Conservation (phyloP, 192 early-diverging fungal genomes). For the Allomyces macrogynus region DNA sequence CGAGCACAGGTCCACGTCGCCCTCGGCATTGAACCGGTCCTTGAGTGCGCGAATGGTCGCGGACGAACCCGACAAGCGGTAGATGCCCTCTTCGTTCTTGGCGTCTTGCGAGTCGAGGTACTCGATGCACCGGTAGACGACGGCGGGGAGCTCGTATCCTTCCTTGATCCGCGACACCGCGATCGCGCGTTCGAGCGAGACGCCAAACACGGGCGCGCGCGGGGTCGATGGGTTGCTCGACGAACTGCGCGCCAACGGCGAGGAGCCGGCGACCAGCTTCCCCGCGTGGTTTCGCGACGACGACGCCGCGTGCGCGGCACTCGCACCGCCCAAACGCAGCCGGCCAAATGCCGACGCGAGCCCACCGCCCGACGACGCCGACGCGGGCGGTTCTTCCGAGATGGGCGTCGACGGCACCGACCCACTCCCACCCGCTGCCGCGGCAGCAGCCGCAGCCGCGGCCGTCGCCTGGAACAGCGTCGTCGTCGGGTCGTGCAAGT, state of each 20-base stretch:
- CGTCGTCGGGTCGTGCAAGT: neutral
- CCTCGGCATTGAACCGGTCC: slow-evolving; percentile 61
- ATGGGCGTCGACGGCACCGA: no score
- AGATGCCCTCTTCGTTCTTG: slow-evolving; percentile 80
- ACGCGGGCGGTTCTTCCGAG: no score
- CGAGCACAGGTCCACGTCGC: slow-evolving; percentile 47
- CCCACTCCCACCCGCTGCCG: no score
- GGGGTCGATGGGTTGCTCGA: neutral
- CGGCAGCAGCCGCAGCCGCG: no score
- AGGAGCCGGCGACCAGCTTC: no score
- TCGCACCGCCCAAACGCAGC: no score
- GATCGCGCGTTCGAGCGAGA: slow-evolving; percentile 59
- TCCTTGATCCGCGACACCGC: slow-evolving; percentile 48
- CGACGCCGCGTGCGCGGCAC: no score
- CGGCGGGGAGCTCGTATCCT: slow-evolving; percentile 61
- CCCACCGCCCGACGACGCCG: no score
- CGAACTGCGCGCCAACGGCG: no score
- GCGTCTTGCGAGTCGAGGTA: slow-evolving; percentile 82
- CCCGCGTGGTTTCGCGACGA: no score
- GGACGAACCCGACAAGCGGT: slow-evolving; percentile 68
- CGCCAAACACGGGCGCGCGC: slow-evolving; percentile 53
- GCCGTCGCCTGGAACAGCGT: neutral
- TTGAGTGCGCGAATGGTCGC: slow-evolving; percentile 51
- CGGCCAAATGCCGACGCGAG: no score
- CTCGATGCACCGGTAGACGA: slow-evolving; percentile 90